These are phyloP conservation scores for Dictyostelium capitatum DNA, from an alignment of 78 protist species.

Conservation along the genomic window DNA sequence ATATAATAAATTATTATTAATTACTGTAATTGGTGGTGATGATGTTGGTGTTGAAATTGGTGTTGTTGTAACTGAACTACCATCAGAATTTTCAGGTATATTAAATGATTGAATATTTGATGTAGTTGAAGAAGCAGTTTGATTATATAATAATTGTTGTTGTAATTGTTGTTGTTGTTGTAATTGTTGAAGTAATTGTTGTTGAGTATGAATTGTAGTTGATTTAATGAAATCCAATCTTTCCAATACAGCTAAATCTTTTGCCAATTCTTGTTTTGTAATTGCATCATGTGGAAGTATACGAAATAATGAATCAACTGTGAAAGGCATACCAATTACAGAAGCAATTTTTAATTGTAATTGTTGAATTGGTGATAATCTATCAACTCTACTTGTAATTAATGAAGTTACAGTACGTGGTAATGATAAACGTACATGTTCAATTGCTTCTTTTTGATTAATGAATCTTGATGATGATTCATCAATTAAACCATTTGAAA, in stretches of 20 bases:
- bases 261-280: slow-evolving; percentile 29
- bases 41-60: background rate
- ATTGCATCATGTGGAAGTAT: slow-evolving; percentile 31
- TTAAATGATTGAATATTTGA: background rate
- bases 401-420: slow-evolving; percentile 77
- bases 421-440: slow-evolving; percentile 25
- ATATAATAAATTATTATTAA: background rate
- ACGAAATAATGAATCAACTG: slow-evolving; percentile 12
- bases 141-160: background rate
- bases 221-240: slow-evolving; percentile 41
- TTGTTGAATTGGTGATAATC: slow-evolving; percentile 75
- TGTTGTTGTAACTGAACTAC: too few species aligned
- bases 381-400: slow-evolving; percentile 80
- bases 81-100: background rate
- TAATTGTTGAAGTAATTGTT: slow-evolving; percentile 20
- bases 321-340: slow-evolving; percentile 80
- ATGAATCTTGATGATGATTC: slow-evolving; percentile 1
- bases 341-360: slow-evolving; percentile 72
- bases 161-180: slow-evolving; percentile 45
- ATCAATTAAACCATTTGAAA: slow-evolving; percentile 13
- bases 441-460: slow-evolving; percentile 42
- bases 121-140: slow-evolving; percentile 4
- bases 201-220: slow-evolving; percentile 20
- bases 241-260: slow-evolving; percentile 26
- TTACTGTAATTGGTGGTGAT: background rate